phyloP scores from a whole-genome alignment of 805 yeast species.

The Metschnikowia kunwiensis region DNA sequence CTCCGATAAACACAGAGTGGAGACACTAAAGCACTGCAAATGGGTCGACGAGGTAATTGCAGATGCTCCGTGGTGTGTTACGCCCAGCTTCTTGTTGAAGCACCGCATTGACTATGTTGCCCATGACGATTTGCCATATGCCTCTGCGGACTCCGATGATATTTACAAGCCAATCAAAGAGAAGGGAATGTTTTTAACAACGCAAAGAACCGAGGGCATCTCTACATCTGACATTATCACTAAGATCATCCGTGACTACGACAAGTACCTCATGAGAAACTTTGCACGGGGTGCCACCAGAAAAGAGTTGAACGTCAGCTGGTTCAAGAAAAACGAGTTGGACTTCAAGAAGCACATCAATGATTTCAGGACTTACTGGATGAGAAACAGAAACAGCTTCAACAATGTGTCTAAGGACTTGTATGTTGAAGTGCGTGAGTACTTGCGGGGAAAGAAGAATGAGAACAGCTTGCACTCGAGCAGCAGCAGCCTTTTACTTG shows the following conservation, averaged over 20 bases:
- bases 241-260: conserved; percentile 91
- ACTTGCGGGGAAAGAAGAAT: conserved; percentile 48
- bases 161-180: conserved; percentile 90
- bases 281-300: conserved; percentile 97
- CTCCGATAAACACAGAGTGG: conserved; percentile 82
- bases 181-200: conserved; percentile 84
- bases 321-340: conserved; percentile 95
- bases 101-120: conserved; percentile 95
- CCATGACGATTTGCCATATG: conserved; percentile 96
- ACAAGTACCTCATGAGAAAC: conserved; percentile 93
- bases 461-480: conserved; percentile 21
- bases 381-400: conserved; percentile 63
- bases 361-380: conserved; percentile 85
- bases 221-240: conserved; percentile 96
- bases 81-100: conserved; percentile 69
- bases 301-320: conserved; percentile 91
- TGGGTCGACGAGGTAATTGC: conserved; percentile 98
- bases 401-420: conserved; percentile 77
- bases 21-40: conserved; percentile 85
- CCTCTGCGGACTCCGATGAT: conserved; percentile 83
- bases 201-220: conserved; percentile 95
- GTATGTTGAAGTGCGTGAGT: conserved; percentile 80
- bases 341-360: conserved; percentile 87
- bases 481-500: conserved; percentile 18
- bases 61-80: conserved; percentile 93